Conservation (phyloP, 192 early-diverging fungal genomes). For the Linnemannia hyalina region DNA sequence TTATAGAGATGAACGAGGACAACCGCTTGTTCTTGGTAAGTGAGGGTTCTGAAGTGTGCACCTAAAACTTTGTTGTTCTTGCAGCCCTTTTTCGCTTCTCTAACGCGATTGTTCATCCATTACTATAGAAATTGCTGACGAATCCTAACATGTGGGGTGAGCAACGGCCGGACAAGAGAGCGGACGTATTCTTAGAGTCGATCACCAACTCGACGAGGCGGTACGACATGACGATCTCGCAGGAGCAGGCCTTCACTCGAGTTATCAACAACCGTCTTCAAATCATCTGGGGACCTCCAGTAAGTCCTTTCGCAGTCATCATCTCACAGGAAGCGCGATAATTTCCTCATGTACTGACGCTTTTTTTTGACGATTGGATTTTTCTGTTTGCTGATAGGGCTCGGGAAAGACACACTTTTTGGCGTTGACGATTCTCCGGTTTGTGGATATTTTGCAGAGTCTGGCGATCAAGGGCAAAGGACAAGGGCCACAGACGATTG, state of each 20-base stretch:
- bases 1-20: conserved; percentile 26
- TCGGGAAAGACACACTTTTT: conserved; percentile 68
- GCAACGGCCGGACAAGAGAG: conserved; percentile 8
- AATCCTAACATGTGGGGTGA: conserved; percentile 61
- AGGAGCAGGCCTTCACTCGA: conserved; percentile 53
- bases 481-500: conserved; percentile 57
- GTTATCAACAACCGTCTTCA: conserved; percentile 56
- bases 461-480: conserved; percentile 30
- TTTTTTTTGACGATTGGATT: not conserved
- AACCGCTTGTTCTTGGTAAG: conserved; percentile 43
- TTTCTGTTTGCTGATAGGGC: conserved; percentile 37
- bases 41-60: not conserved
- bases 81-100: not conserved
- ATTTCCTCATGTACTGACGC: too few relatives aligned
- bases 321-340: too few relatives aligned
- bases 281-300: conserved; percentile 66
- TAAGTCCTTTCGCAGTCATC: conserved; percentile 14
- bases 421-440: conserved; percentile 58
- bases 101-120: not conserved
- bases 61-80: not conserved
- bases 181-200: conserved; percentile 47
- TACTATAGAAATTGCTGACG: conserved; percentile 42
- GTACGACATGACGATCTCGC: conserved; percentile 62
- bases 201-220: conserved; percentile 39
- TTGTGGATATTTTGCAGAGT: conserved; percentile 48